Base-by-base conservation (phyloP, 768 basidiomycete species). In the Auriscalpium microsporum region DNA sequence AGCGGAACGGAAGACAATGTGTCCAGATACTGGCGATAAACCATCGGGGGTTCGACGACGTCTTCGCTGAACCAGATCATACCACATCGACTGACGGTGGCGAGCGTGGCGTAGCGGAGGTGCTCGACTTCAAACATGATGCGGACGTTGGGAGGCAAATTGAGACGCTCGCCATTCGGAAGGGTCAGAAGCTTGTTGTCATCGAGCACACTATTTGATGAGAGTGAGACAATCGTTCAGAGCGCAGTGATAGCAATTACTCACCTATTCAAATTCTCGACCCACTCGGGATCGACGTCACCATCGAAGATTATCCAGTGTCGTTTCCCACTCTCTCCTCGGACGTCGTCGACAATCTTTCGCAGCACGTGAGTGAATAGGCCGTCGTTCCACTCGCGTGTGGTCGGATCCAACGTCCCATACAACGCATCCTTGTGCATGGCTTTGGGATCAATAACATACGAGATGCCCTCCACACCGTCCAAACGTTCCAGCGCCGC, bases 11-110 rank as follows among this genome's bases (percentile, higher is more conserved):
- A 74, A 0, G 85, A 77, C 28, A 98, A 75, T 0, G 86, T 85
- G 52, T 81, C 77, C 47, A 99, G 81, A 65, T 97, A 95, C 66
- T 97, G 80, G 51, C 80, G 83, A 69, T 89, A 96, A 16, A 96
- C 81, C 96, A 98, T 97, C 1, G 78, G 73, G 7, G 94, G 84
- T 60, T 91, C 87, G 28, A 99, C 83, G 48, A 96, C 84, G 60
- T 97, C 94, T 56, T 97, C 94, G 67, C 94, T 97, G 75, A 99
- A 99, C 96, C 96, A 99, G 63, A 99, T 95, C 96, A 99, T 99
- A 68, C 96, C 96, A 66, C 96, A 99, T 54, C 96, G 94, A 82
- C 93, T 96, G 77, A 99, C 96, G 28, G 96, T 99, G 14, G 96
- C 96, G 53, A 89, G 83, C 4, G 96, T 99, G 0, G 96, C 96